A percentile compares a stretch with the other conserved stretches of the same genome.
Conservation (phyloP, 805 yeast genomes). For the Candida krabiensis region DNA sequence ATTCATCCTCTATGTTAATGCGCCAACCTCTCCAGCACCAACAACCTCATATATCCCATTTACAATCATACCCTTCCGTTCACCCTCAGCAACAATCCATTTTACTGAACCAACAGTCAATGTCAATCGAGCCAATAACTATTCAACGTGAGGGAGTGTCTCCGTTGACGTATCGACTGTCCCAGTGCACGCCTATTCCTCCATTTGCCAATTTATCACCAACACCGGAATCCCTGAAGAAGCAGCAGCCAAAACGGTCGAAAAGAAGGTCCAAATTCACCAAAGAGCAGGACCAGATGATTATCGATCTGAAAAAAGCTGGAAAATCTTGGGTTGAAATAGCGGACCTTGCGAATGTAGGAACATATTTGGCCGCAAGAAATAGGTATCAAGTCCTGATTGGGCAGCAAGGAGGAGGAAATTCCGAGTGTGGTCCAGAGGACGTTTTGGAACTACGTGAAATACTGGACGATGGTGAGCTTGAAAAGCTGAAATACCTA, state of each 20-base stretch:
- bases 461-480: conserved; percentile 66
- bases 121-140: conserved; percentile 3
- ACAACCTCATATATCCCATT: neutral
- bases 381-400: conserved; percentile 77
- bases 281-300: conserved; percentile 64
- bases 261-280: conserved; percentile 70
- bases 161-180: conserved; percentile 23
- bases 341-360: conserved; percentile 63
- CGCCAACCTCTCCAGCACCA: conserved; percentile 1
- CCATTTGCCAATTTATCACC: conserved; percentile 28
- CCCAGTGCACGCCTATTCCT: conserved; percentile 28
- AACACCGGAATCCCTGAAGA: conserved; percentile 18
- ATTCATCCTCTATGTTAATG: neutral
- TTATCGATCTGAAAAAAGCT: conserved; percentile 56
- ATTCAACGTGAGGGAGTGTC: conserved; percentile 20
- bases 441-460: conserved; percentile 52
- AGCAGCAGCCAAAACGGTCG: conserved; percentile 42
- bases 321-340: conserved; percentile 76
- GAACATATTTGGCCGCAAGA: conserved; percentile 69
- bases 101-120: conserved; percentile 5
- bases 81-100: conserved; percentile 5
- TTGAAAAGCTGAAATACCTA: conserved; percentile 68
- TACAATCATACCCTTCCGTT: neutral
- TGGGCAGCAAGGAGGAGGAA: conserved; percentile 80
- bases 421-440: conserved; percentile 58